Conservation (phyloP, 805 yeast genomes). For the Schizosaccharomyces pombe region DNA sequence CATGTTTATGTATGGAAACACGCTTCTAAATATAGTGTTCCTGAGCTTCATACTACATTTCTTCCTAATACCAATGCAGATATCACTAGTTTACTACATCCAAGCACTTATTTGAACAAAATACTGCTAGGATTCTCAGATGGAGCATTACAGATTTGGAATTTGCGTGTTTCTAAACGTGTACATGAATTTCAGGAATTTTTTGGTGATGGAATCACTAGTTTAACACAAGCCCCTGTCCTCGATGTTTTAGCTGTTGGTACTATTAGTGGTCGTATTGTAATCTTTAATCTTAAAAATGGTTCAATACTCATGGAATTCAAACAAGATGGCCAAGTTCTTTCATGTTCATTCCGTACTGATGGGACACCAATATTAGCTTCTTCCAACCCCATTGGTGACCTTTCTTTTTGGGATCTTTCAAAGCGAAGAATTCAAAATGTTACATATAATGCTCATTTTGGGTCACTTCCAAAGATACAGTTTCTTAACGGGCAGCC, state of each 20-base stretch:
- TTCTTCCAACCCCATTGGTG: constrained; percentile 58
- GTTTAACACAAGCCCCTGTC: constrained; percentile 67
- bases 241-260: constrained; percentile 68
- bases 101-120: constrained; percentile 82
- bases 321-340: constrained; percentile 19
- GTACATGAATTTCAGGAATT: constrained; percentile 26
- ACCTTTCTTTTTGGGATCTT: constrained; percentile 64
- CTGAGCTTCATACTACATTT: constrained; percentile 44
- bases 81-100: constrained; percentile 48
- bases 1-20: not conserved
- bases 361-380: constrained; percentile 73
- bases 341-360: constrained; percentile 62
- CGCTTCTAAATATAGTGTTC: constrained; percentile 14
- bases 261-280: constrained; percentile 39
- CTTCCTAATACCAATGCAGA: constrained; percentile 28
- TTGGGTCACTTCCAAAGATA: constrained; percentile 38
- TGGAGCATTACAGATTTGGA: constrained; percentile 34
- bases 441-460: constrained; percentile 46
- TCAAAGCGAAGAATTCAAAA: constrained; percentile 53
- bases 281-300: constrained; percentile 42
- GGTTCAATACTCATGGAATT: constrained; percentile 30
- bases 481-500: constrained; percentile 79
- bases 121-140: constrained; percentile 54
- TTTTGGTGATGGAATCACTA: constrained; percentile 30
- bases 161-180: constrained; percentile 54